A percentile compares a stretch with the other conserved stretches of the same genome.
Conservation (phyloP, 2,329 filamentous ascomycete species). For the Phialophora macrospora region DNA sequence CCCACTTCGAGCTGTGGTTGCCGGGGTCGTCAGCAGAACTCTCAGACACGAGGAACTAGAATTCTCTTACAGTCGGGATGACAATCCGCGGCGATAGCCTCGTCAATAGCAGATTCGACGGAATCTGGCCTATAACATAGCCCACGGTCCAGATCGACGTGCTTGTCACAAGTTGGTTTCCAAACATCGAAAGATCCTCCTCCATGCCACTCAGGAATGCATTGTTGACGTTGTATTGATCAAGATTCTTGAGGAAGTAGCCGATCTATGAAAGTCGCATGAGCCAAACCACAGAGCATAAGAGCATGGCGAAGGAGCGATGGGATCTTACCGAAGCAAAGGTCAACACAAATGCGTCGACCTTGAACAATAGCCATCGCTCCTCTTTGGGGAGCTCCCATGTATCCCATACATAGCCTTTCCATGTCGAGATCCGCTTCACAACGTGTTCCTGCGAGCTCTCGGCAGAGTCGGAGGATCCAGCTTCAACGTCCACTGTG, state of each 20-base stretch:
- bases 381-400: conserved; percentile 58
- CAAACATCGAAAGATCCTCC: conserved; percentile 57
- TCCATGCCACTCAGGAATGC: conserved; percentile 54
- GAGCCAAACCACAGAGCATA: neutral
- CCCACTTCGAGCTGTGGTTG: conserved; percentile 59
- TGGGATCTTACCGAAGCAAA: conserved; percentile 41
- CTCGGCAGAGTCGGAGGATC: conserved; percentile 14
- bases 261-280: conserved; percentile 13
- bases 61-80: conserved; percentile 22
- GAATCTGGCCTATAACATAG: conserved; percentile 58
- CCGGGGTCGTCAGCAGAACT: conserved; percentile 53
- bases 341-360: conserved; percentile 41
- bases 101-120: conserved; percentile 57
- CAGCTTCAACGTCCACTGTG: conserved; percentile 17
- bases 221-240: conserved; percentile 33
- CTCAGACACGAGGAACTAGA: conserved; percentile 29
- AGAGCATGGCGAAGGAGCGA: conserved; percentile 27
- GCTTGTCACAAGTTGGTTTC: conserved; percentile 57
- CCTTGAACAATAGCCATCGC: conserved; percentile 42
- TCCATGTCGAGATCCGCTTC: conserved; percentile 49
- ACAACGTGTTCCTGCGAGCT: conserved; percentile 28
- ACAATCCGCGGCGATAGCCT: conserved; percentile 22
- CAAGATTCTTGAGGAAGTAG: conserved; percentile 29
- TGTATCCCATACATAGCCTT: conserved; percentile 58
- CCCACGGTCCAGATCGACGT: conserved; percentile 59